phyloP scores from a whole-genome alignment of 202 grass and related monocot species.

The Musa balbisiana region DNA sequence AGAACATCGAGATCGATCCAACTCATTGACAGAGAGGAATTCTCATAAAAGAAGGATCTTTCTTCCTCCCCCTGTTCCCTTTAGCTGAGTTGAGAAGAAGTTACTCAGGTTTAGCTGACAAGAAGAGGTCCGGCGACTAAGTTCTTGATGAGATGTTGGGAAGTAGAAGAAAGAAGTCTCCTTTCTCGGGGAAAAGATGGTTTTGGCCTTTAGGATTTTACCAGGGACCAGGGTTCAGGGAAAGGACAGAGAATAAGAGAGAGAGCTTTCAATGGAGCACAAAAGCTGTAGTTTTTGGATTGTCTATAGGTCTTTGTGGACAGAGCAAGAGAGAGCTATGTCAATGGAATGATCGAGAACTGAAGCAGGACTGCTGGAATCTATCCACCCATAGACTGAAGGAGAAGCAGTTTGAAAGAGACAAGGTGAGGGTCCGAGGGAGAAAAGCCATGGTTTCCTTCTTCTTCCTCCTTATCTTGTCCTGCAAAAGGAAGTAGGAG shows the following conservation, averaged over 20 bases:
- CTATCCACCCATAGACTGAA: background rate
- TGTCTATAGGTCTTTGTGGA: background rate
- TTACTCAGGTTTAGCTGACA: constrained; percentile 3
- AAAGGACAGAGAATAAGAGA: background rate
- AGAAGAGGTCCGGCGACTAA: background rate
- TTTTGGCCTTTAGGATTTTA: background rate
- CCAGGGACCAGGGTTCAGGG: background rate
- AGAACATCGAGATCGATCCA: constrained; percentile 52
- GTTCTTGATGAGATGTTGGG: no score
- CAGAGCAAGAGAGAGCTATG: background rate
- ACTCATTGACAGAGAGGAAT: constrained; percentile 59
- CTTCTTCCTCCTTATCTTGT: background rate
- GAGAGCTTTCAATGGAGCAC: background rate
- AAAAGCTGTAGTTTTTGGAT: background rate
- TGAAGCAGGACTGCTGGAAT: background rate
- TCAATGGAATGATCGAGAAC: background rate
- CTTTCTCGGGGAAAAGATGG: constrained; percentile 1
- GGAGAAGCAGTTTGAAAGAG: background rate
- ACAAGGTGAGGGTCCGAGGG: background rate
- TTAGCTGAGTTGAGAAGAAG: background rate
- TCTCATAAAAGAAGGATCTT: constrained; percentile 37
- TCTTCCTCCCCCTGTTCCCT: constrained; percentile 12
- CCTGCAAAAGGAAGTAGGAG: background rate
- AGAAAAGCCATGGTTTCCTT: background rate
- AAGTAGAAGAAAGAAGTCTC: background rate